Conservation (phyloP, 192 early-diverging fungal genomes). For the Coemansia sp. region DNA sequence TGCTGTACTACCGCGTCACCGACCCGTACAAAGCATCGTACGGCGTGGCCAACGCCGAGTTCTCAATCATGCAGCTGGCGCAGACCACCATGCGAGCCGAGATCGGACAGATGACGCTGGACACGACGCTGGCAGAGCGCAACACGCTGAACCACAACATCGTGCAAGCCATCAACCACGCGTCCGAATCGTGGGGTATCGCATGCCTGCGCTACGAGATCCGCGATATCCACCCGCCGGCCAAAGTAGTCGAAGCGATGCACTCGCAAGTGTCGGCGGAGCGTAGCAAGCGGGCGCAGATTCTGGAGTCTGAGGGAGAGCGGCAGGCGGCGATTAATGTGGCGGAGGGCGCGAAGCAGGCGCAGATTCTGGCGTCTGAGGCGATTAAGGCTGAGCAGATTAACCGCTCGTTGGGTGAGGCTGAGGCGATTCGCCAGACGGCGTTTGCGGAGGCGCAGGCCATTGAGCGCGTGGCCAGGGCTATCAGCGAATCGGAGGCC, state of each 20-base stretch:
- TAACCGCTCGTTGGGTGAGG: conserved; percentile 86
- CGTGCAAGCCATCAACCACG: conserved; percentile 90
- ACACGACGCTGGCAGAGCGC: conserved; percentile 91
- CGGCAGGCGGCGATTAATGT: conserved; percentile 96
- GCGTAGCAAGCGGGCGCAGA: conserved; percentile 93
- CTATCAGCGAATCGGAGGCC: conserved; percentile 61
- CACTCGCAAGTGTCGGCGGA: conserved; percentile 97
- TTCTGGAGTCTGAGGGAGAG: conserved; percentile 79
- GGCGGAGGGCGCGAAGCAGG: conserved; percentile 90
- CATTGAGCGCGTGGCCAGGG: conserved; percentile 75
- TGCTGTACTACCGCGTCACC: conserved; percentile 89
- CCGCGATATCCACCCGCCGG: conserved; percentile 92
- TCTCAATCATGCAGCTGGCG: conserved; percentile 94
- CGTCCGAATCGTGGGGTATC: conserved; percentile 95
- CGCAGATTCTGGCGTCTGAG: conserved; percentile 91
- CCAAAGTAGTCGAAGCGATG: conserved; percentile 94
- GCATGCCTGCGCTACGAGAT: conserved; percentile 95
- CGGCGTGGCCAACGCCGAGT: conserved; percentile 92
- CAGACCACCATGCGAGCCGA: conserved; percentile 99
- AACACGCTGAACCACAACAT: conserved; percentile 91
- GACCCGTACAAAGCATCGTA: conserved; percentile 95
- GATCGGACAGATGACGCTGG: conserved; percentile 97
- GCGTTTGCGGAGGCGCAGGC: conserved; percentile 80
- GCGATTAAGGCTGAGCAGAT: conserved; percentile 87
- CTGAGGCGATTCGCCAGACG: conserved; percentile 81